Percentiles rank a stretch among this genome's conserved stretches.
These are phyloP conservation scores for Trametes elegans DNA, from an alignment of 768 basidiomycete species.

Conservation along the genomic window DNA sequence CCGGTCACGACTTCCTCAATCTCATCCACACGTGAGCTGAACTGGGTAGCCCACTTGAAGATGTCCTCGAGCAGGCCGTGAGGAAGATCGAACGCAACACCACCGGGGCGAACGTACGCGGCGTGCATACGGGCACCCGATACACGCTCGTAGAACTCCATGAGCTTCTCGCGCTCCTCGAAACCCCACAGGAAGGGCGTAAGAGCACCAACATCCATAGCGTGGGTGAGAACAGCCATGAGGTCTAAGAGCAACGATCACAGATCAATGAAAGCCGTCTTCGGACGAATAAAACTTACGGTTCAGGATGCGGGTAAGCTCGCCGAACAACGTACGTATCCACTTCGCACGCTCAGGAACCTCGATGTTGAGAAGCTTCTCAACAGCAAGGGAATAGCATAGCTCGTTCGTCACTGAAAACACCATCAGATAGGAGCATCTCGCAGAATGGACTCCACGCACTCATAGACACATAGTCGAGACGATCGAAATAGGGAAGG, in stretches of 20 bases:
- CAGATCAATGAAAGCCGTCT: not conserved
- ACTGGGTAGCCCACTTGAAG: conserved; percentile 97
- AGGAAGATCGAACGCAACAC: conserved; percentile 96
- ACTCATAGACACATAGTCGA: conserved; percentile 99
- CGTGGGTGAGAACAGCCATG: conserved; percentile 95
- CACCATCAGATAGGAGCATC: not conserved
- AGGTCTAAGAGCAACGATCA: conserved; percentile 51
- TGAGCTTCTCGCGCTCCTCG: conserved; percentile 99
- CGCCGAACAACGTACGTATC: conserved; percentile 96
- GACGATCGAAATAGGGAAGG: conserved; percentile 96
- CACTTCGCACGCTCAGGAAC: conserved; percentile 97
- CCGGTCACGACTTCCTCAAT: conserved; percentile 97
- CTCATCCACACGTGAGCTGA: conserved; percentile 86
- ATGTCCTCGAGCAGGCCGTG: conserved; percentile 99
- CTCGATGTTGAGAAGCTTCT: conserved; percentile 96
- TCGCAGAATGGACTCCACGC: conserved; percentile 27
- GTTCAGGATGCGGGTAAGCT: conserved; percentile 94
- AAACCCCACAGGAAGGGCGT: conserved; percentile 99
- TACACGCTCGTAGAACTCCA: conserved; percentile 99
- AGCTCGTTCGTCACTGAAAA: conserved; percentile 94
- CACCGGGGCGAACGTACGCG: conserved; percentile 97
- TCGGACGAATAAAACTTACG: conserved; percentile 47
- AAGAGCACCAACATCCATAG: conserved; percentile 96
- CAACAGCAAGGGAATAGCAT: conserved; percentile 95
- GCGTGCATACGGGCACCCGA: conserved; percentile 96